Evolutionary conservation across 257 asterid genomes (phyloP).

Genomic region (Solanum gracilifrons): DNA sequence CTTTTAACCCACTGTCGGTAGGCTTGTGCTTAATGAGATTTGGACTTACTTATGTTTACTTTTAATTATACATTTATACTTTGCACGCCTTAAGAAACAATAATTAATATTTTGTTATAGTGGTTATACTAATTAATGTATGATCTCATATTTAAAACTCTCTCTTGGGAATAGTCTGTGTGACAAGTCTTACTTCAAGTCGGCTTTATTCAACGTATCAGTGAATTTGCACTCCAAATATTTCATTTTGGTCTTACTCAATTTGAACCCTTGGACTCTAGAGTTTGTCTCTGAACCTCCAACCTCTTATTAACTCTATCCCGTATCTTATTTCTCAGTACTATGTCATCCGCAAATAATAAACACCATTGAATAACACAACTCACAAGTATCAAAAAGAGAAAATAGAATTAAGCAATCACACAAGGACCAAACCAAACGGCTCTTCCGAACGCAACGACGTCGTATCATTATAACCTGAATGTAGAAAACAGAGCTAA

Average conservation of each 20-base stretch:
- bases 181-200: not conserved
- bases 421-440: no score
- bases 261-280: not conserved
- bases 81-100: fast-evolving
- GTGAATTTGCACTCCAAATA: no score
- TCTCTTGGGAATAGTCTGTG: fast-evolving
- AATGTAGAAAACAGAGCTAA: not conserved
- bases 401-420: no score
- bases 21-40: no score
- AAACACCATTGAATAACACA: no score
- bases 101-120: no score
- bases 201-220: fast-evolving
- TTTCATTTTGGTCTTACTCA: not conserved
- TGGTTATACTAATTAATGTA: not conserved
- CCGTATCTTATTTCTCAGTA: fast-evolving
- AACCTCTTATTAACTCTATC: no score
- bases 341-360: not conserved
- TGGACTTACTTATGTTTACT: no score
- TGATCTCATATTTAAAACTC: not conserved
- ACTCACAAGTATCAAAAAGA: no score
- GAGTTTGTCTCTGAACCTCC: not conserved
- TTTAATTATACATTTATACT: no score
- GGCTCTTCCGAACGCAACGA: not conserved
- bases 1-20: no score
- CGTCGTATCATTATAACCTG: not conserved